These are phyloP conservation scores for Keithomyces neogunnii DNA, from an alignment of 2,329 filamentous ascomycete species.

Conservation along the genomic window DNA sequence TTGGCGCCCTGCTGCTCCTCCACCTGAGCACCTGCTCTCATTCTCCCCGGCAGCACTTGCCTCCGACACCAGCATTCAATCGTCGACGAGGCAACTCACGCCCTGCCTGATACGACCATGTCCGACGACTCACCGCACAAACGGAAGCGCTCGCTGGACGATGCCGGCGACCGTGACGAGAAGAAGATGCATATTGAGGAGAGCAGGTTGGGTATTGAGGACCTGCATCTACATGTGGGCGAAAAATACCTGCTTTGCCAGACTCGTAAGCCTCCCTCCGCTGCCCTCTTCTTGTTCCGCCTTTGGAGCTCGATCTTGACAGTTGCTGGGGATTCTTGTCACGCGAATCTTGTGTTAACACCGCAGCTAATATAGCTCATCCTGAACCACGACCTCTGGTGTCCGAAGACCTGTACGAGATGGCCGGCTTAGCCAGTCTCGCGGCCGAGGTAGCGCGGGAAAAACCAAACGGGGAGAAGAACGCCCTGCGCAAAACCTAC, in stretches of 20 bases:
- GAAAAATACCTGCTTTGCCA: slow-evolving; percentile 59
- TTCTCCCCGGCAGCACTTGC: too few relatives aligned
- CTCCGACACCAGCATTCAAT: too few relatives aligned
- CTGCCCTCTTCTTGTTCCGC: slow-evolving; percentile 19
- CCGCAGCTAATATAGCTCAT: slow-evolving; percentile 30
- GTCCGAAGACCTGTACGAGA: slow-evolving; percentile 50
- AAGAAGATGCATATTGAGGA: slow-evolving; percentile 58
- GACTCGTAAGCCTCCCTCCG: slow-evolving; percentile 55
- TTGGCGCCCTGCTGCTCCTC: too few relatives aligned
- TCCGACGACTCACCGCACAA: slow-evolving; percentile 49
- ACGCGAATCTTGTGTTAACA: slow-evolving; percentile 11
- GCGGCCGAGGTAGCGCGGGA: slow-evolving; percentile 55
- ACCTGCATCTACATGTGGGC: slow-evolving; percentile 58
- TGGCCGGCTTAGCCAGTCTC: slow-evolving; percentile 47
- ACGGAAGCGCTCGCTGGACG: slow-evolving; percentile 52
- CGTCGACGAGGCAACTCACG: slow-evolving; percentile 39
- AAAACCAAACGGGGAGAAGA: slow-evolving; percentile 59
- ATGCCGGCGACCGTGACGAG: slow-evolving; percentile 44
- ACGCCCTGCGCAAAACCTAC: slow-evolving; percentile 58
- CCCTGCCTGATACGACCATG: slow-evolving; percentile 34
- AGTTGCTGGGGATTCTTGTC: too few relatives aligned
- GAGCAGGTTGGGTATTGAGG: slow-evolving; percentile 52
- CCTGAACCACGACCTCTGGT: slow-evolving; percentile 37
- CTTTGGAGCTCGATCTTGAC: slow-evolving; percentile 5
- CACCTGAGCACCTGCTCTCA: too few relatives aligned